Conservation (phyloP, 768 basidiomycete species). For the Russula vinacea region DNA sequence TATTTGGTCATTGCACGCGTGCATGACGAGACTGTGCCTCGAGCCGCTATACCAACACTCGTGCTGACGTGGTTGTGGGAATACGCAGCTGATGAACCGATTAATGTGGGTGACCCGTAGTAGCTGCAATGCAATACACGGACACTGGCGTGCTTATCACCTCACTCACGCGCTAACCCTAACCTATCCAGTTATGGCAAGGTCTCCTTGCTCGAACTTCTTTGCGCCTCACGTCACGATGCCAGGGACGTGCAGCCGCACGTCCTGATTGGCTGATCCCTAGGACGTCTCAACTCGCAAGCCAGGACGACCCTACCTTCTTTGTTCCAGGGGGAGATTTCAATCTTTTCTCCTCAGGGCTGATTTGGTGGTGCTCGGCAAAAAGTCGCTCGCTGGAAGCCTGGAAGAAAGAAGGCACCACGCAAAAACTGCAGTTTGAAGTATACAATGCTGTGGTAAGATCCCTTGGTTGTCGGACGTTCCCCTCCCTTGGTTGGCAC, state of each 20-base stretch:
- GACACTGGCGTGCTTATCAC: no score
- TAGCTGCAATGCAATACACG: background rate
- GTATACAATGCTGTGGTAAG: slow-evolving; percentile 2
- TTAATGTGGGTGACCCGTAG: background rate
- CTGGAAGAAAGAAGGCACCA: no score
- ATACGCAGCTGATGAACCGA: background rate
- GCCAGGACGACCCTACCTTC: background rate
- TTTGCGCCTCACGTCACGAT: background rate
- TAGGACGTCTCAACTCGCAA: background rate
- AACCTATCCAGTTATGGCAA: background rate
- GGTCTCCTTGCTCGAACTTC: no score
- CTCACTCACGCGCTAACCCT: background rate
- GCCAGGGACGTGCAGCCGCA: background rate
- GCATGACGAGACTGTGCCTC: no score
- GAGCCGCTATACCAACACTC: no score
- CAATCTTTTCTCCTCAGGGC: background rate
- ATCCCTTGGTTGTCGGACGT: slow-evolving; percentile 24
- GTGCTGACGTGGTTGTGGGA: background rate
- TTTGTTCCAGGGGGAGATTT: background rate
- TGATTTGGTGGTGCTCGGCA: background rate
- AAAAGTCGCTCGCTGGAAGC: background rate
- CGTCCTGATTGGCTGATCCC: background rate
- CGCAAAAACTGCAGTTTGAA: background rate
- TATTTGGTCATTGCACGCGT: background rate
- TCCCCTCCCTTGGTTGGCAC: background rate